phyloP scores from a whole-genome alignment of 2,329 filamentous ascomycete species.

The Phaeosphaeriaceae sp. region DNA sequence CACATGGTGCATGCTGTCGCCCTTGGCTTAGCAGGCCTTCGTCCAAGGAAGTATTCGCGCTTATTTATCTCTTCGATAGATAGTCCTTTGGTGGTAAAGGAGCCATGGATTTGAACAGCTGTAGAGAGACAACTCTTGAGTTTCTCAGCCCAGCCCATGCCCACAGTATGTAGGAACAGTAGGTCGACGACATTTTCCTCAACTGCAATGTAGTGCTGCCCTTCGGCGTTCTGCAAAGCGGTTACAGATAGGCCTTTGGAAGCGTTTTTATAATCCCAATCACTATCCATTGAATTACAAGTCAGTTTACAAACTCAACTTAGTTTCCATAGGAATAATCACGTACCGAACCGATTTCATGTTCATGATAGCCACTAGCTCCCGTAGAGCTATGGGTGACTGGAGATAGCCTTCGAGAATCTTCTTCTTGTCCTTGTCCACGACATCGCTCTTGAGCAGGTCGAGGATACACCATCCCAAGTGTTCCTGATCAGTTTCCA shows the following conservation, averaged over 20 bases:
- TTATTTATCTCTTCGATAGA: conserved; percentile 12
- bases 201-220: conserved; percentile 28
- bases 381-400: conserved; percentile 26
- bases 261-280: conserved; percentile 33
- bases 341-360: conserved; percentile 23
- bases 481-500: conserved; percentile 49
- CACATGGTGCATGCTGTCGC: conserved; percentile 10
- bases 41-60: conserved; percentile 30
- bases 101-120: background rate
- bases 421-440: conserved; percentile 57
- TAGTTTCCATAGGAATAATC: too few species aligned
- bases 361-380: conserved; percentile 31
- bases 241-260: conserved; percentile 31
- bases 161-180: conserved; percentile 33
- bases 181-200: conserved; percentile 39
- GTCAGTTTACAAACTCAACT: too few species aligned
- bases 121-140: conserved; percentile 21
- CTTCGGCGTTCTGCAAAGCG: conserved; percentile 26
- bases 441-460: conserved; percentile 56
- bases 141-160: conserved; percentile 27
- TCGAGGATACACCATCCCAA: conserved; percentile 58
- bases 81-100: conserved; percentile 9
- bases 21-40: background rate
- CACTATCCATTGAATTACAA: background rate
- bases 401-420: conserved; percentile 34